These are phyloP conservation scores for Neofusicoccum umdonicola DNA, from an alignment of 2,329 filamentous ascomycete species.

Conservation along the genomic window DNA sequence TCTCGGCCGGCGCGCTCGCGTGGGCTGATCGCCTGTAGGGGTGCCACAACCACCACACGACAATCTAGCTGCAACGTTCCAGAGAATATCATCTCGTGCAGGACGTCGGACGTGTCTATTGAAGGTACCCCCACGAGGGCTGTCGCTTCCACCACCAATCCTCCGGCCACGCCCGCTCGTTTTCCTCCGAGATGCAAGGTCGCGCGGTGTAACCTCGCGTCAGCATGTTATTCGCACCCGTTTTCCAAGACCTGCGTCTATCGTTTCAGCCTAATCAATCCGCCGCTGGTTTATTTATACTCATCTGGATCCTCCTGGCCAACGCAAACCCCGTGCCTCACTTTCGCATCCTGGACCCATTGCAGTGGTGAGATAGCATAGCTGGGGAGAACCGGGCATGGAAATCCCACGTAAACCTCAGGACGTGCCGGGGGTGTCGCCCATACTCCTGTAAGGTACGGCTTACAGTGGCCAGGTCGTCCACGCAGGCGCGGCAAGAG, in stretches of 20 bases:
- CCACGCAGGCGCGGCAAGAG: no score
- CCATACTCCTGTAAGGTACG: background rate
- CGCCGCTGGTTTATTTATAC: background rate
- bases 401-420: no score
- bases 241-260: background rate
- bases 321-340: no score
- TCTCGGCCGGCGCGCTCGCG: background rate
- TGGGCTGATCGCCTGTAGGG: slow-evolving; percentile 2
- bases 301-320: background rate
- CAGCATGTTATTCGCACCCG: background rate
- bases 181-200: background rate
- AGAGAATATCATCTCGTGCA: background rate
- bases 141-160: no score
- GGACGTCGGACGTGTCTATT: background rate
- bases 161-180: background rate
- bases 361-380: no score
- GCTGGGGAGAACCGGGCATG: no score
- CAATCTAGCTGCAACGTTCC: background rate
- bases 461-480: no score
- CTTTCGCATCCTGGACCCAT: no score
- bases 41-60: background rate
- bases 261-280: background rate
- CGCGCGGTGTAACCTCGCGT: slow-evolving; percentile 5
- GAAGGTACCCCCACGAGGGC: no score
- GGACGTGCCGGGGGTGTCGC: no score